Conservation (phyloP, 2,329 filamentous ascomycete species). For the Mariannaea sp. region DNA sequence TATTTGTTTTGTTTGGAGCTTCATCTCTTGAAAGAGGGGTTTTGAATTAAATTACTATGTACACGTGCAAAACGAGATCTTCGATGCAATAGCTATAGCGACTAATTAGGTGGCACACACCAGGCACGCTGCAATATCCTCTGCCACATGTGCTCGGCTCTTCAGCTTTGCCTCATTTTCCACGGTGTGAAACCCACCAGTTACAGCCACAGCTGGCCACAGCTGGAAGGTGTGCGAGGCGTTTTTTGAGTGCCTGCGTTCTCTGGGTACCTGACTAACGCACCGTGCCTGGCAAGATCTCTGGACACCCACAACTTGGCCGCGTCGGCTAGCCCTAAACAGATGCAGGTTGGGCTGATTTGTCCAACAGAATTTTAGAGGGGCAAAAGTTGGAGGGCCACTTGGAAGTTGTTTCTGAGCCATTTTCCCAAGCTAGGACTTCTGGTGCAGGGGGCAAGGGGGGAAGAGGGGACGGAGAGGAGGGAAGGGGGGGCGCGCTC, state of each 20-base stretch:
- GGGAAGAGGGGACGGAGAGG: too few relatives aligned
- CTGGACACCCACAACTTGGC: constrained; percentile 11
- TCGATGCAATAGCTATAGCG: too few relatives aligned
- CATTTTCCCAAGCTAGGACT: constrained; percentile 30
- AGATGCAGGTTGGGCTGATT: constrained; percentile 17
- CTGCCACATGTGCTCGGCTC: constrained; percentile 18
- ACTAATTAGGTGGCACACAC: too few relatives aligned
- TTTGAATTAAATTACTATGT: too few relatives aligned
- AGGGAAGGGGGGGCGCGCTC: too few relatives aligned
- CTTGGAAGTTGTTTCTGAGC: too few relatives aligned
- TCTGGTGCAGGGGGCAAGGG: not conserved
- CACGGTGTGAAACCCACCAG: constrained; percentile 22
- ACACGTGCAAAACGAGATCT: too few relatives aligned
- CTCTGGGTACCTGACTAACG: constrained; percentile 37
- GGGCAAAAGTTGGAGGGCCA: constrained; percentile 4
- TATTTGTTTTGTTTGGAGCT: too few relatives aligned
- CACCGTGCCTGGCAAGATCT: constrained; percentile 31
- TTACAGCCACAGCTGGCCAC: constrained; percentile 21
- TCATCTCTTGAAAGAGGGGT: too few relatives aligned
- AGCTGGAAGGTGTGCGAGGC: constrained; percentile 12
- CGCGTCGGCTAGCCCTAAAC: constrained; percentile 16
- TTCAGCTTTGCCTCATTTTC: constrained; percentile 2
- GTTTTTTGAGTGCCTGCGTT: constrained; percentile 36
- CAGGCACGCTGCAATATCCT: too few relatives aligned
- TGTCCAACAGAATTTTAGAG: not conserved